Evolutionary conservation across 352 stramenopile genomes (phyloP).

Genomic region (Globisporangium paroecandrum): DNA sequence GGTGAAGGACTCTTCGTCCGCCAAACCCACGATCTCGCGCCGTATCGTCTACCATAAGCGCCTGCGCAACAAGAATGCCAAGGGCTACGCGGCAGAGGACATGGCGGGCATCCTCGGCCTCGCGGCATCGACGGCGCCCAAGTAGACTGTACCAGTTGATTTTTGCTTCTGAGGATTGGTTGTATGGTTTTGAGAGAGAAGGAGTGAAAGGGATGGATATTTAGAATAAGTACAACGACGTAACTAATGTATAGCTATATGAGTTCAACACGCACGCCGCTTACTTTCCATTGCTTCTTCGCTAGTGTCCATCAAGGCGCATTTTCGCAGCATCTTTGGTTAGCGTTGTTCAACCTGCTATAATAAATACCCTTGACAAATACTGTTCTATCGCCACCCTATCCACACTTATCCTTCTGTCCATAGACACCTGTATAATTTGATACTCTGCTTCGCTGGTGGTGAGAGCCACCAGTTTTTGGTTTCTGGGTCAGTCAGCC

Average conservation of each 20-base stretch:
- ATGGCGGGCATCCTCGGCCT: constrained; percentile 86
- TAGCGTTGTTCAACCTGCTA: not conserved
- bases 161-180: not conserved
- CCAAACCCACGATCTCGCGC: constrained; percentile 44
- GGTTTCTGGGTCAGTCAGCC: not conserved
- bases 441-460: constrained; percentile 4
- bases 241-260: constrained; percentile 18
- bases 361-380: not conserved
- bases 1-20: constrained; percentile 23
- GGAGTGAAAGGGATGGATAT: constrained; percentile 3
- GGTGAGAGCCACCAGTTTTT: constrained; percentile 18
- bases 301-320: not conserved
- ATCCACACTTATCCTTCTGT: not conserved
- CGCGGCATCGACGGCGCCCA: constrained; percentile 32
- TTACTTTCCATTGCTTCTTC: not conserved
- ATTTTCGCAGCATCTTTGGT: not conserved
- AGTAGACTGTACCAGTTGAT: not conserved
- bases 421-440: not conserved
- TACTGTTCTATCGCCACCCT: not conserved
- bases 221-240: constrained; percentile 10
- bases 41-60: constrained; percentile 81
- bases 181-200: not conserved
- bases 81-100: constrained; percentile 72
- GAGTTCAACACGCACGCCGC: not conserved
- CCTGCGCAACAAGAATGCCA: constrained; percentile 85